Percentiles rank a stretch among this genome's conserved stretches.
Evolutionary conservation across 2,329 filamentous ascomycete species (phyloP).

Genomic region (Emergomyces pasteurianus): DNA sequence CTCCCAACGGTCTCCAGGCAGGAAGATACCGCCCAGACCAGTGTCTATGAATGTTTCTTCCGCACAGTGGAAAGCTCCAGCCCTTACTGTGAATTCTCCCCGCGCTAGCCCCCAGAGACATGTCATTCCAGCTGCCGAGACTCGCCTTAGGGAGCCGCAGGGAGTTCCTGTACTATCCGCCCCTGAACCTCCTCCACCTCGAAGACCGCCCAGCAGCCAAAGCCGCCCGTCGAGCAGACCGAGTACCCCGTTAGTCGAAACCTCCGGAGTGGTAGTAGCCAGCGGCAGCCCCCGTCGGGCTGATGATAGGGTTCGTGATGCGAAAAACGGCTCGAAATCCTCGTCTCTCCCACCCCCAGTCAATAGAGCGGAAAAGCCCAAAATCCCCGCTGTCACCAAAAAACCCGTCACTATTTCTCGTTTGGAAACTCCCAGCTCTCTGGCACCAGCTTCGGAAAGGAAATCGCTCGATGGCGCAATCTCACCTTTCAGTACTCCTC

Average conservation of each 20-base stretch:
- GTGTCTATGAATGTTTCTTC: conserved; percentile 33
- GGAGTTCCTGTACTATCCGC: neutral
- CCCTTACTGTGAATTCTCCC: conserved; percentile 33
- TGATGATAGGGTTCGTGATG: conserved; percentile 9
- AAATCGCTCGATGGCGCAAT: conserved; percentile 34
- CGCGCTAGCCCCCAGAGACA: conserved; percentile 25
- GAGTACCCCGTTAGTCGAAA: conserved; percentile 32
- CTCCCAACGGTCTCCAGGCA: conserved; percentile 38
- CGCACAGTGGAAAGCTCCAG: conserved; percentile 30
- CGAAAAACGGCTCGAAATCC: conserved; percentile 24
- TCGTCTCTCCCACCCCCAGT: conserved; percentile 55
- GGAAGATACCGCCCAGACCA: conserved; percentile 47
- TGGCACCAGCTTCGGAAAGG: conserved; percentile 18
- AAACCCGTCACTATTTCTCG: conserved; percentile 25
- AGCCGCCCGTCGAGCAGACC: conserved; percentile 16
- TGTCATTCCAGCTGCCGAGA: neutral
- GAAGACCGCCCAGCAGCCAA: neutral
- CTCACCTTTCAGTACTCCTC: conserved; percentile 81
- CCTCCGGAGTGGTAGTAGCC: conserved; percentile 36
- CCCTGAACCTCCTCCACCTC: neutral
- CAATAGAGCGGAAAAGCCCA: conserved; percentile 70
- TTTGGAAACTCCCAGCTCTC: conserved; percentile 13
- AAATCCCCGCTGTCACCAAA: conserved; percentile 40
- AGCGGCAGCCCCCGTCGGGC: conserved; percentile 11
- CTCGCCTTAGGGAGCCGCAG: neutral